Evolutionary conservation across 2,329 filamentous ascomycete genomes (phyloP).

Genomic region (Hymenoscyphus linearis): DNA sequence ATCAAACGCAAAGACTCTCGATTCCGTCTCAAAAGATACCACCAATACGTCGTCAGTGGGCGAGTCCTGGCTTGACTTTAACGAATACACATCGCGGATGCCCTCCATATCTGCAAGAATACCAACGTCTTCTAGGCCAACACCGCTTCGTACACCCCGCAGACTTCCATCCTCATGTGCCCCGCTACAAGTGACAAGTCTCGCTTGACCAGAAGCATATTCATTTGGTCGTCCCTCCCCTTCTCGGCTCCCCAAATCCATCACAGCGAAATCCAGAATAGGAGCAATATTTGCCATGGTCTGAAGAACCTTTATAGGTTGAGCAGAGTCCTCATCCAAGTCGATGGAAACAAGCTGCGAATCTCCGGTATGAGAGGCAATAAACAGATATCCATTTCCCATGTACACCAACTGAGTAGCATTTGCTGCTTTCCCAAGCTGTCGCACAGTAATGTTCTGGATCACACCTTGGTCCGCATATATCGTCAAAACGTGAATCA

Average conservation of each 20-base stretch:
- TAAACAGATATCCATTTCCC: conserved; percentile 66
- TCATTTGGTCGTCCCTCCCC: conserved; percentile 76
- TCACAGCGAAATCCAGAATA: conserved; percentile 87
- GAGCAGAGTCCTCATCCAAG: conserved; percentile 36
- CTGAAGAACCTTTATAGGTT: conserved; percentile 60
- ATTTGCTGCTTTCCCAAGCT: conserved; percentile 63
- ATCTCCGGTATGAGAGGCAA: conserved; percentile 90
- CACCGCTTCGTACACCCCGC: conserved; percentile 85
- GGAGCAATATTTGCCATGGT: conserved; percentile 81
- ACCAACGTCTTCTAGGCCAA: conserved; percentile 83
- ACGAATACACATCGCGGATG: conserved; percentile 66
- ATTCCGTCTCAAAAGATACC: conserved; percentile 78
- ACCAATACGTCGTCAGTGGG: conserved; percentile 63
- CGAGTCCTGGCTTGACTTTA: conserved; percentile 48
- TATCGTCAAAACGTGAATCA: conserved; percentile 78
- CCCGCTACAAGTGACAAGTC: conserved; percentile 88
- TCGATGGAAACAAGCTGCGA: conserved; percentile 71
- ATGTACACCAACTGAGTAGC: conserved; percentile 77
- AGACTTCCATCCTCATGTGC: conserved; percentile 84
- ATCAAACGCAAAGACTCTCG: conserved; percentile 75
- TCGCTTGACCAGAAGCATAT: conserved; percentile 90
- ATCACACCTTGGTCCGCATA: conserved; percentile 62
- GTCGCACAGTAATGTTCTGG: conserved; percentile 63
- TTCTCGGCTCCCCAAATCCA: conserved; percentile 88
- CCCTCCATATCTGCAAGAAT: conserved; percentile 73